Conservation (phyloP, 306 rosid genomes). For the Vicia faba region DNA sequence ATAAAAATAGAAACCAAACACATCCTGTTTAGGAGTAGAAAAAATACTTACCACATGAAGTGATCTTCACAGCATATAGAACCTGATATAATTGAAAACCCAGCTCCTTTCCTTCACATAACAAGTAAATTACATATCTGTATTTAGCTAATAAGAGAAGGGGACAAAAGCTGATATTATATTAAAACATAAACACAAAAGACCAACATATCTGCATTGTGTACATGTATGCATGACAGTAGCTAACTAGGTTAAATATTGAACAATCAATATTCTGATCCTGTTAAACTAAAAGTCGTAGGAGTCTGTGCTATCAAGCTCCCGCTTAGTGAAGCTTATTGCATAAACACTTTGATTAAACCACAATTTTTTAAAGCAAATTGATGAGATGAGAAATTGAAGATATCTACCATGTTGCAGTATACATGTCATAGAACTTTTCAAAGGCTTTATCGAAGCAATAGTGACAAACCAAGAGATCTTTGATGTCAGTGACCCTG, state of each 20-base stretch:
- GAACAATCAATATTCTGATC: conserved; percentile 10
- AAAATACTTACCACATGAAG: conserved; percentile 57
- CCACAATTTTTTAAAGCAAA: conserved; percentile 11
- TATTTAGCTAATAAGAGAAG: conserved; percentile 16
- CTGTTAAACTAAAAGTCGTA: conserved; percentile 5
- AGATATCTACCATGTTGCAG: conserved; percentile 76
- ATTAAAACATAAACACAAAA: conserved; percentile 9
- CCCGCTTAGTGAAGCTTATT: neutral
- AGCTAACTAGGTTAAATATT: conserved; percentile 22
- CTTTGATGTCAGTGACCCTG: conserved; percentile 72
- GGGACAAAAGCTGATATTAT: conserved; percentile 1
- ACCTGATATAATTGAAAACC: conserved; percentile 68
- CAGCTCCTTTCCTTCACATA: conserved; percentile 69
- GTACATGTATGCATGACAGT: conserved; percentile 15
- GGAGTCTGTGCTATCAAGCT: neutral
- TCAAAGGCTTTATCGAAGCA: conserved; percentile 87
- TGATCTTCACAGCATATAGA: conserved; percentile 93
- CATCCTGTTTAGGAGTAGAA: neutral
- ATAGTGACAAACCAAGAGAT: conserved; percentile 76
- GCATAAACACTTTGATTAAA: conserved; percentile 18
- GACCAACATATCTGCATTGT: neutral
- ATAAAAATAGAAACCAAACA: conserved; percentile 13
- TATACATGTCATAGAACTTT: conserved; percentile 84
- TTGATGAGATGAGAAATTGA: conserved; percentile 10
- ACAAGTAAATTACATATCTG: conserved; percentile 19